Evolutionary conservation across 2,329 filamentous ascomycete genomes (phyloP).

Genomic region (Apiospora aurea): DNA sequence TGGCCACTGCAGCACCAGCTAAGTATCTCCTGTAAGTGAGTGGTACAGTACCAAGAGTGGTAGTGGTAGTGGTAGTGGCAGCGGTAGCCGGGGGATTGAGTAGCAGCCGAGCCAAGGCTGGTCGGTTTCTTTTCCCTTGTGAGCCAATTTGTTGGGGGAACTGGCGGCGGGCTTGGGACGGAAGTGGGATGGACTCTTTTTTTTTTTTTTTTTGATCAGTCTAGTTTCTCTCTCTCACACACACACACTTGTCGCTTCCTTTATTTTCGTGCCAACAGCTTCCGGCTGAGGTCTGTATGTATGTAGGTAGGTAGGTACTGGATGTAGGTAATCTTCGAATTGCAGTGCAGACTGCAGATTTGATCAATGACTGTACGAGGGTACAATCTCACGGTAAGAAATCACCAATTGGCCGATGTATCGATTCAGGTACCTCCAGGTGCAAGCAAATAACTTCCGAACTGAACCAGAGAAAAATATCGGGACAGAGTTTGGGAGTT

Average conservation of each 20-base stretch:
- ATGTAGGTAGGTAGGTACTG: background rate
- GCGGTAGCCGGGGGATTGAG: background rate
- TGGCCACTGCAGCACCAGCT: background rate
- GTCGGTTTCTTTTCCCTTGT: constrained; percentile 5
- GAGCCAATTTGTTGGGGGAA: constrained; percentile 22
- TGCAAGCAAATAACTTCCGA: background rate
- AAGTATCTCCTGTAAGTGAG: background rate
- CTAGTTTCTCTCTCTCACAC: background rate
- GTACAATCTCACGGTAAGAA: background rate
- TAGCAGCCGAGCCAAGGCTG: constrained; percentile 14
- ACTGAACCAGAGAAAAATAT: background rate
- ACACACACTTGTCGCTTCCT: background rate
- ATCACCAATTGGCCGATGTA: background rate
- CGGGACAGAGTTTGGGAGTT: constrained; percentile 4
- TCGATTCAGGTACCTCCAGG: background rate
- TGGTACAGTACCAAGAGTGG: background rate
- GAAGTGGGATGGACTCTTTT: constrained; percentile 15
- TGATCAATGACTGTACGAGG: background rate
- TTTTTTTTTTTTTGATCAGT: background rate
- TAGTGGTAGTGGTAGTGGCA: background rate
- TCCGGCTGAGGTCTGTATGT: background rate
- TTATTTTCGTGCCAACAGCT: background rate
- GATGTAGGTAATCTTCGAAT: background rate
- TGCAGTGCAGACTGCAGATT: background rate
- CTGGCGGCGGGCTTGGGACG: constrained; percentile 13